A percentile compares a stretch with the other conserved stretches of the same genome.
Evolutionary conservation across 2,329 filamentous ascomycete genomes (phyloP).

Genomic region (Rhinocladiella mackenziei): DNA sequence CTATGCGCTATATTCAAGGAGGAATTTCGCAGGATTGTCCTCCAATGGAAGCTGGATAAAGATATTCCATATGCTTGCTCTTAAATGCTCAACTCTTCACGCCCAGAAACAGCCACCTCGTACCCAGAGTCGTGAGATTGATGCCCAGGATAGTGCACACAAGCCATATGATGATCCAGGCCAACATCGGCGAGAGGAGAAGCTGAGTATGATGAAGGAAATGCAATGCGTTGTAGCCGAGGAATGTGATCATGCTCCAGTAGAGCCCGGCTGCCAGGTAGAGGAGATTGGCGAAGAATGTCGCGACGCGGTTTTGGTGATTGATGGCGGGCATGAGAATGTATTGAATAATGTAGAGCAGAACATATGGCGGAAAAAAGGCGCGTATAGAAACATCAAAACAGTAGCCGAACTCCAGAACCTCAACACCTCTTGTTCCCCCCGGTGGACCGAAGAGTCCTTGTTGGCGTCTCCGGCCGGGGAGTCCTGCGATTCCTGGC

Average conservation of each 20-base stretch:
- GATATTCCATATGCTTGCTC: not conserved
- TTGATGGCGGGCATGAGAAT: conserved; percentile 59
- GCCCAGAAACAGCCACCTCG: conserved; percentile 44
- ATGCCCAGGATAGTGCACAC: conserved; percentile 47
- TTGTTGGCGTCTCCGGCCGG: conserved; percentile 47
- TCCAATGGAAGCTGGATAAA: no score
- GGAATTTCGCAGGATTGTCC: no score
- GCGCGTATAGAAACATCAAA: conserved; percentile 66
- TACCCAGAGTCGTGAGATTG: conserved; percentile 45
- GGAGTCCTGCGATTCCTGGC: conserved; percentile 44
- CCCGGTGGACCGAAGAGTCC: conserved; percentile 57
- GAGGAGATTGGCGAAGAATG: conserved; percentile 62
- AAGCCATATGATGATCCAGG: conserved; percentile 58
- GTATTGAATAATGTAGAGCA: conserved; percentile 65
- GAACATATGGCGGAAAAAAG: conserved; percentile 64
- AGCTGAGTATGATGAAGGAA: conserved; percentile 66
- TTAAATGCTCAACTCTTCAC: conserved; percentile 28
- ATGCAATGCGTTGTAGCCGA: conserved; percentile 65
- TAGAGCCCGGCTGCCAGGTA: conserved; percentile 64
- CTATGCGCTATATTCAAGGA: no score
- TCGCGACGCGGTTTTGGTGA: conserved; percentile 41
- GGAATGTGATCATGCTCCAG: conserved; percentile 65
- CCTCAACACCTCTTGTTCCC: conserved; percentile 46
- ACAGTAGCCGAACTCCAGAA: conserved; percentile 66
- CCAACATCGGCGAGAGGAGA: conserved; percentile 58